Evolutionary conservation across 441 rosid species (phyloP).

Genomic region (Gossypium davidsonii): DNA sequence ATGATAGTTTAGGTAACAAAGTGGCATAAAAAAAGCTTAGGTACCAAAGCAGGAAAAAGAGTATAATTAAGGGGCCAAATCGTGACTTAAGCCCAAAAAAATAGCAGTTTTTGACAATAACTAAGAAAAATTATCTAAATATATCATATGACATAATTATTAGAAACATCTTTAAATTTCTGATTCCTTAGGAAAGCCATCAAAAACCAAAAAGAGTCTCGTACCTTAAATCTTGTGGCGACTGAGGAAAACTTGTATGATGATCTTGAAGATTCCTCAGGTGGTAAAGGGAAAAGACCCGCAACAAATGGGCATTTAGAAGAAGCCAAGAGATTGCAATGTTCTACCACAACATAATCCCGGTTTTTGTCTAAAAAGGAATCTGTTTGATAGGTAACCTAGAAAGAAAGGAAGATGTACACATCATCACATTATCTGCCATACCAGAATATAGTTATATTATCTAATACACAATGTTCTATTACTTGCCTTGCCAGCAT

Average conservation of each 20-base stretch:
- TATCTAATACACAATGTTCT: slow-evolving; percentile 9
- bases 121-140: neutral
- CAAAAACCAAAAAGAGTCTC: neutral
- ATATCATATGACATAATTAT: neutral
- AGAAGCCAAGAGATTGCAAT: slow-evolving; percentile 82
- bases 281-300: slow-evolving; percentile 61
- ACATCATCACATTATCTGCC: slow-evolving; percentile 19
- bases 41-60: too few species aligned
- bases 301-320: slow-evolving; percentile 75
- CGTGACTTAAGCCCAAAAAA: neutral
- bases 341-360: slow-evolving; percentile 89
- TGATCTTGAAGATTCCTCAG: slow-evolving; percentile 72
- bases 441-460: slow-evolving; percentile 15
- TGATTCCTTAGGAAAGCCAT: neutral
- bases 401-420: slow-evolving; percentile 23
- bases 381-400: slow-evolving; percentile 89
- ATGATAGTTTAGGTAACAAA: too few species aligned
- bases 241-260: slow-evolving; percentile 97
- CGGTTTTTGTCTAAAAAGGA: slow-evolving; percentile 91
- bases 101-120: neutral
- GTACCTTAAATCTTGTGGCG: slow-evolving; percentile 85
- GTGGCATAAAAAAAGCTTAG: too few species aligned
- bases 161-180: neutral
- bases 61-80: too few species aligned
- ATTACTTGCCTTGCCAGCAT: slow-evolving; percentile 93